Evolutionary conservation across 495 filamentous ascomycete genomes (phyloP).

Genomic region (Thermothielavioides terrestris): DNA sequence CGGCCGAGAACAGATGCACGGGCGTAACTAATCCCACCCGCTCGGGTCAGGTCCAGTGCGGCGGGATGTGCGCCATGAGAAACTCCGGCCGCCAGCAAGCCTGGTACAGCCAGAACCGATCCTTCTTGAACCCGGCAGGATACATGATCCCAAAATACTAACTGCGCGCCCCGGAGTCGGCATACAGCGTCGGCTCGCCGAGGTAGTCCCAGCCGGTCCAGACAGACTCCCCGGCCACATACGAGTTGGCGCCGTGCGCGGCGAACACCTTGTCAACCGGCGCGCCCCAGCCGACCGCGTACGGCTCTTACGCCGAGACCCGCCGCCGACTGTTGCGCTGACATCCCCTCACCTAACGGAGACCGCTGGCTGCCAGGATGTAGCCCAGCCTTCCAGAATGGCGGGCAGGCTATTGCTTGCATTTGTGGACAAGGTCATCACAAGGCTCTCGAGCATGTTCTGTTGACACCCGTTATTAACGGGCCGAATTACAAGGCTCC

Average conservation of each 20-base stretch:
- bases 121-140: constrained; percentile 45
- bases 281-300: constrained; percentile 32
- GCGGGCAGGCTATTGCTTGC: no score
- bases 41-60: constrained; percentile 44
- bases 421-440: no score
- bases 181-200: constrained; percentile 41
- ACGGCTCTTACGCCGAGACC: constrained; percentile 38
- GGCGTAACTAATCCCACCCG: constrained; percentile 38
- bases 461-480: no score
- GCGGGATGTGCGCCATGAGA: constrained; percentile 37
- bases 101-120: constrained; percentile 42
- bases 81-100: constrained; percentile 37
- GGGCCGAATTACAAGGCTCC: no score
- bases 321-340: no score
- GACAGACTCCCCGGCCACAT: constrained; percentile 42
- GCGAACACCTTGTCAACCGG: constrained; percentile 42
- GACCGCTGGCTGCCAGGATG: no score
- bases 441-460: no score
- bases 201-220: constrained; percentile 46
- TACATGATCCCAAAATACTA: constrained; percentile 44
- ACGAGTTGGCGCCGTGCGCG: constrained; percentile 36
- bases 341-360: no score
- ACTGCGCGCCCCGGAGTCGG: constrained; percentile 34
- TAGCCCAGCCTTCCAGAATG: no score
- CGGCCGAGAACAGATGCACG: constrained; percentile 40